phyloP scores from a whole-genome alignment of 1,284 basidiomycete genomes.

The Leccinum colubrinum region DNA sequence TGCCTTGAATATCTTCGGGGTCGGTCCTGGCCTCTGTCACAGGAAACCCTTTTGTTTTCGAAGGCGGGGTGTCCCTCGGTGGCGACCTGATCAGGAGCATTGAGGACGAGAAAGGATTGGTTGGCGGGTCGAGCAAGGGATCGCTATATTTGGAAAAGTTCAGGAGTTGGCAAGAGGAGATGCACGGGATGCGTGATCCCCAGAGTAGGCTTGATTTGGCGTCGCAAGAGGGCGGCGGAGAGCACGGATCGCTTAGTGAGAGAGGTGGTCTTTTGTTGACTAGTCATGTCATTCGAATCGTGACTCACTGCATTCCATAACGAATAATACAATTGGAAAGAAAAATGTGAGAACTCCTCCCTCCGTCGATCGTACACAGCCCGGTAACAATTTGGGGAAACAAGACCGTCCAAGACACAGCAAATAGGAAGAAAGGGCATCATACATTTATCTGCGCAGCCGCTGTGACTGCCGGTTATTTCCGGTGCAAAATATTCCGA shows the following conservation, averaged over 20 bases:
- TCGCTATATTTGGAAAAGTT: background rate
- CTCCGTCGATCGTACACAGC: slow-evolving; percentile 15
- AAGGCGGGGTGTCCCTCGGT: background rate
- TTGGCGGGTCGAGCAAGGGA: background rate
- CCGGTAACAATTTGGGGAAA: slow-evolving; percentile 2
- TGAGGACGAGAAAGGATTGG: slow-evolving; percentile 1
- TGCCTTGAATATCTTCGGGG: background rate
- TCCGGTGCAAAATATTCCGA: slow-evolving; percentile 35
- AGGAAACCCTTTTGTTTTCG: slow-evolving; percentile 6
- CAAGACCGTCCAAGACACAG: slow-evolving; percentile 11
- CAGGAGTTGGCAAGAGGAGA: slow-evolving; percentile 4
- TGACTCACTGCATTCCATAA: background rate
- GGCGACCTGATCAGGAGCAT: slow-evolving; percentile 3
- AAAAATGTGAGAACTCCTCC: slow-evolving; percentile 1
- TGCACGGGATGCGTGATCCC: background rate
- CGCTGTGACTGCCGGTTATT: slow-evolving; percentile 20
- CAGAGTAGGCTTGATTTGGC: background rate
- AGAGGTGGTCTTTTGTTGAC: slow-evolving; percentile 7
- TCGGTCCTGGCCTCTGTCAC: background rate
- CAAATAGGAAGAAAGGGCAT: background rate
- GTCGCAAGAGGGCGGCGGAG: background rate
- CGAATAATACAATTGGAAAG: slow-evolving; percentile 5
- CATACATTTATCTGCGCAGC: slow-evolving; percentile 10
- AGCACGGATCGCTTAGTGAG: background rate
- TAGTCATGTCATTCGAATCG: background rate